Evolutionary conservation across 2,329 filamentous ascomycete species (phyloP), one percentile per base, ranked within the genome.

Genomic region (Diaporthe longicolla): DNA sequence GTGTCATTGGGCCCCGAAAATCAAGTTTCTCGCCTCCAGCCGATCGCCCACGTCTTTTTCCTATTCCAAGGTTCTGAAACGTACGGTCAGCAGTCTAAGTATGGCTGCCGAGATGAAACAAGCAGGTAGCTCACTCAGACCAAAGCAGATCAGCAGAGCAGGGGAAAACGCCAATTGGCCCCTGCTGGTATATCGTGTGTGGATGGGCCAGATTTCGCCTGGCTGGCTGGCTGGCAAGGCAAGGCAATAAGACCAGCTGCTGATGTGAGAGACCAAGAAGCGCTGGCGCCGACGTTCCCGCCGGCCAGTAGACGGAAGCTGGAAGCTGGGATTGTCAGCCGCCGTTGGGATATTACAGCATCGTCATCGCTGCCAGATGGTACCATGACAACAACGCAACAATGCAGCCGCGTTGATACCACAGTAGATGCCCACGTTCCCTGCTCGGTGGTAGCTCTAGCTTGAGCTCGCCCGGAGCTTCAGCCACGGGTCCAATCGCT

Each of bases 81-180:
- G 68, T 52, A 72, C 72, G 37, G 72, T 45, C 40, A 55, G 37
- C 63, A 66, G 45, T 71, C 21, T 54, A 32, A 63, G 35, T 32
- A 52, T 45, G 66, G 63, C 71, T 71, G 52, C 71, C 66, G 71
- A 73, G 71, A 73, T 75, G 74, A 75, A 74, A 75, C 74, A 73
- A 73, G 45, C 48, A 63, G 50, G 37, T 32, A 61, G 19, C 48
- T 63, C 57, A 43, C 35, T 50, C 32, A 48, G 57, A 55, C 40
- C 70, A 55, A 45, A 54, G 24, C 43, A 71, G 70, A 63, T 71
- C 70, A 35, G 48, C 57, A 32, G 17, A 19, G 57, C 57, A 63
- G 57, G 57, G 61, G 8, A n/a, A 17, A 37, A 9, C 45, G 45
- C 48, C 63, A 54, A 68, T 54, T 68, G 63, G 63, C 45, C 32